phyloP scores from a whole-genome alignment of 1,284 basidiomycete genomes.

The Porogramme epimiltina region DNA sequence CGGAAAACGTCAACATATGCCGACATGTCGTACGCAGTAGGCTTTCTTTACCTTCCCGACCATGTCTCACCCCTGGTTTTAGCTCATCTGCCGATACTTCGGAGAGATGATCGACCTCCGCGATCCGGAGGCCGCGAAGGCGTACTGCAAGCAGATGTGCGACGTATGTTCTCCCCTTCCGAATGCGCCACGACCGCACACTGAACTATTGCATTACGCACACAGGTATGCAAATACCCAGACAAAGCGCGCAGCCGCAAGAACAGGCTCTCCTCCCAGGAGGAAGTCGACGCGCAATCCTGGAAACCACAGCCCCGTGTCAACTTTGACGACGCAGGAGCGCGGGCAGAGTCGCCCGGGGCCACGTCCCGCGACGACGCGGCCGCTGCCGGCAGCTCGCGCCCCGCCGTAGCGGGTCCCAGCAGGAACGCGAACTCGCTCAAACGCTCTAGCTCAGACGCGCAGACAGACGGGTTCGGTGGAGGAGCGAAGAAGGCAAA shows the following conservation, averaged over 20 bases:
- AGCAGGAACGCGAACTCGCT: constrained; percentile 2
- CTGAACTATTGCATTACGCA: not conserved
- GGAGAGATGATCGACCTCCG: constrained; percentile 68
- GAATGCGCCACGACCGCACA: not conserved
- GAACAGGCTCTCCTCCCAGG: constrained; percentile 49
- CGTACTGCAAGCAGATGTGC: constrained; percentile 81
- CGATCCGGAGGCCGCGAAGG: constrained; percentile 47
- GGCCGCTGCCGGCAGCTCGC: not conserved
- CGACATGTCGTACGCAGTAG: constrained; percentile 67
- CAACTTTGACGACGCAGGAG: constrained; percentile 29
- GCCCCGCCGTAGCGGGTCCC: not conserved
- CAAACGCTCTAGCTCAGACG: constrained; percentile 3
- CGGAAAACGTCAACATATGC: constrained; percentile 65
- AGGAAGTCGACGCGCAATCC: constrained; percentile 38
- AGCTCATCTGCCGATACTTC: constrained; percentile 84
- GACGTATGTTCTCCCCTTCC: constrained; percentile 59
- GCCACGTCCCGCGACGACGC: not conserved
- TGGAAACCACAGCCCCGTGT: constrained; percentile 25
- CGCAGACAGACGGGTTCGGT: not conserved
- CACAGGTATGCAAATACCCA: constrained; percentile 75
- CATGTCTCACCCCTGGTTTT: not conserved
- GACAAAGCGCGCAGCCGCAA: constrained; percentile 58
- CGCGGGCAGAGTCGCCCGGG: constrained; percentile 16
- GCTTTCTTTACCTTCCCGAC: not conserved
- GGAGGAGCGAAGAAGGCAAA: constrained; percentile 11